A percentile compares a stretch with the other conserved stretches of the same genome.
These are phyloP conservation scores for Fusarium annulatum DNA, from an alignment of 2,329 filamentous ascomycete genomes.

Conservation along the genomic window DNA sequence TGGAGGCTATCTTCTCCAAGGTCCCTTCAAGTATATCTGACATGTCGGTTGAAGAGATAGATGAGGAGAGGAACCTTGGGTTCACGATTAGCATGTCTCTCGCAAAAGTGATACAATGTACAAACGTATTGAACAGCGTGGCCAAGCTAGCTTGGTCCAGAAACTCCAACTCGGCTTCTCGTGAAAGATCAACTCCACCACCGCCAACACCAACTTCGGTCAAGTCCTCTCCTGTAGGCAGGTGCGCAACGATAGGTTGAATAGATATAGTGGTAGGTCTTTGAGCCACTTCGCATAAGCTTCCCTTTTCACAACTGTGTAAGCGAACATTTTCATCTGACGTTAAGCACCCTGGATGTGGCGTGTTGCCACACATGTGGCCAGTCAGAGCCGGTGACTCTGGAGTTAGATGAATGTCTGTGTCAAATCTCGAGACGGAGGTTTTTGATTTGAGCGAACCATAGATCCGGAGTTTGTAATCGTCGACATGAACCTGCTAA, in stretches of 20 bases:
- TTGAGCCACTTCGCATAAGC: constrained; percentile 63
- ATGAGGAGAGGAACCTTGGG: constrained; percentile 33
- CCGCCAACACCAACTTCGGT: constrained; percentile 82
- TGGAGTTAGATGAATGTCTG: constrained; percentile 58
- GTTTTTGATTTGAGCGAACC: constrained; percentile 65
- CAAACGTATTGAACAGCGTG: constrained; percentile 56
- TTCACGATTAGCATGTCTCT: background rate
- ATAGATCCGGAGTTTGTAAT: constrained; percentile 82
- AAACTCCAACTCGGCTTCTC: constrained; percentile 73
- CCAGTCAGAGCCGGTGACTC: constrained; percentile 78
- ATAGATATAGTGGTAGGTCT: constrained; percentile 75
- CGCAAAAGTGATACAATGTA: background rate
- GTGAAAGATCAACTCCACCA: constrained; percentile 79
- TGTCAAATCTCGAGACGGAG: constrained; percentile 52
- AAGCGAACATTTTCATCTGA: constrained; percentile 70
- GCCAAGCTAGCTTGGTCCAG: constrained; percentile 65
- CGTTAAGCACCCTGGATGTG: constrained; percentile 78
- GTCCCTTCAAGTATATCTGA: constrained; percentile 17
- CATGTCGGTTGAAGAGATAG: constrained; percentile 8
- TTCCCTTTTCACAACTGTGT: constrained; percentile 87
- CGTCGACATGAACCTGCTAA: constrained; percentile 79
- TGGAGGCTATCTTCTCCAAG: constrained; percentile 28
- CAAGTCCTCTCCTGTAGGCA: constrained; percentile 69
- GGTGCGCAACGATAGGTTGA: constrained; percentile 78
- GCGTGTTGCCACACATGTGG: constrained; percentile 78